phyloP scores from a whole-genome alignment of 2,329 filamentous ascomycete species.

The Claviceps fusiformis region DNA sequence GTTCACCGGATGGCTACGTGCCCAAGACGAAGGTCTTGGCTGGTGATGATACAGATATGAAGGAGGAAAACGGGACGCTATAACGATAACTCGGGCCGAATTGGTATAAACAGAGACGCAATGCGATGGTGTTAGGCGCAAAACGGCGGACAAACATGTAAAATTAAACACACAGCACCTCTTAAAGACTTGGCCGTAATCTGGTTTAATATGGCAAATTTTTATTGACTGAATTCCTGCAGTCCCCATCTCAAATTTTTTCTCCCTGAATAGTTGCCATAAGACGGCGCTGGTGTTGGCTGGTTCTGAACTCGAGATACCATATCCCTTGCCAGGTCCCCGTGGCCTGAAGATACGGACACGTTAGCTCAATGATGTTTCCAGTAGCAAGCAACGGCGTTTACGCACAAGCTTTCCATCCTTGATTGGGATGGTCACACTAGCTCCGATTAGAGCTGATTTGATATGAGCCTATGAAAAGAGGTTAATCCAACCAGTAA shows the following conservation, averaged over 20 bases:
- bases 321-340: constrained; percentile 81
- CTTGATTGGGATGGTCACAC: constrained; percentile 78
- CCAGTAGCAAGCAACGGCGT: neutral
- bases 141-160: constrained; percentile 3
- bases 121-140: constrained; percentile 25
- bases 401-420: constrained; percentile 59
- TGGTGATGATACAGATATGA: constrained; percentile 48
- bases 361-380: neutral
- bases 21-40: constrained; percentile 55
- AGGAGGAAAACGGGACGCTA: constrained; percentile 29
- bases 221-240: neutral
- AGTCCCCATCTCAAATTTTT: constrained; percentile 28
- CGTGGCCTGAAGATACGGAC: constrained; percentile 29
- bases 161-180: constrained; percentile 5
- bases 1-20: constrained; percentile 40
- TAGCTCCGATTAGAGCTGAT: constrained; percentile 75
- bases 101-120: constrained; percentile 12
- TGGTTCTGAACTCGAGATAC: constrained; percentile 78
- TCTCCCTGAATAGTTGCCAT: constrained; percentile 93
- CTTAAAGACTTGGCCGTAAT: neutral
- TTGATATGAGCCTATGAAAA: constrained; percentile 70
- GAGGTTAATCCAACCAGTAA: neutral
- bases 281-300: constrained; percentile 65
- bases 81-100: constrained; percentile 10
- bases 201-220: neutral